A percentile compares a stretch with the other conserved stretches of the same genome.
These are phyloP conservation scores for Jackrogersella minutella DNA, from an alignment of 495 filamentous ascomycete genomes.

Conservation along the genomic window DNA sequence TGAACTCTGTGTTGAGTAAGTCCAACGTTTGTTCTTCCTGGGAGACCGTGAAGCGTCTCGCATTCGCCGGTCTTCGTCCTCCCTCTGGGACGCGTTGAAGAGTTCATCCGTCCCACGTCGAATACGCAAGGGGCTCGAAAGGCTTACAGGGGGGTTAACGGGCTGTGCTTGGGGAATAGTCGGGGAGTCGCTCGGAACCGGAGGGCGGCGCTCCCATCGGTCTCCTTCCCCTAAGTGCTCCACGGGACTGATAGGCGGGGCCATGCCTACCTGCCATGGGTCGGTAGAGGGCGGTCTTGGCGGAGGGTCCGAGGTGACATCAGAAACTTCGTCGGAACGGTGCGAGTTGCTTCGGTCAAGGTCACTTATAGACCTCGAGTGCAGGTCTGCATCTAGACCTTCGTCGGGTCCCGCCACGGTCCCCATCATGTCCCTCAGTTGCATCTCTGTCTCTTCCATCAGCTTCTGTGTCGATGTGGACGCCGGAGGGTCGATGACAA, in stretches of 20 bases:
- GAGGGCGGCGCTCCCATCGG: conserved; percentile 35
- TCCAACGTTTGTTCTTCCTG: conserved; percentile 43
- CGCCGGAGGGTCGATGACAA: conserved; percentile 34
- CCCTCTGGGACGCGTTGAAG: conserved; percentile 21
- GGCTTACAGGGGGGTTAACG: conserved; percentile 28
- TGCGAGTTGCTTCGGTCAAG: conserved; percentile 38
- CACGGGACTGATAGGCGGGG: conserved; percentile 37
- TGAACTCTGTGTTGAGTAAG: conserved; percentile 44
- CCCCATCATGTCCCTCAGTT: conserved; percentile 38
- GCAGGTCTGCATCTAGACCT: conserved; percentile 32
- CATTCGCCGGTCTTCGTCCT: conserved; percentile 40
- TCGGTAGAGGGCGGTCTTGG: conserved; percentile 42
- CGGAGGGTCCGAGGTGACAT: conserved; percentile 41
- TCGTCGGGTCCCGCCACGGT: conserved; percentile 41
- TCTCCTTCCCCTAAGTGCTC: conserved; percentile 38
- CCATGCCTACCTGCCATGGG: conserved; percentile 42
- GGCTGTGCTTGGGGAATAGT: conserved; percentile 44
- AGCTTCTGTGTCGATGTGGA: conserved; percentile 31
- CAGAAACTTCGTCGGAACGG: conserved; percentile 38
- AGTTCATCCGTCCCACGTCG: conserved; percentile 25
- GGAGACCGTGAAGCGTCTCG: conserved; percentile 44
- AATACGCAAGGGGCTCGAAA: conserved; percentile 17
- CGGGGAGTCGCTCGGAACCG: conserved; percentile 39
- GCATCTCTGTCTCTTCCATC: conserved; percentile 39
- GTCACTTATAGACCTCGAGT: conserved; percentile 28